These are phyloP conservation scores for Cercospora berteroae DNA, from an alignment of 2,329 filamentous ascomycete genomes.

Conservation along the genomic window DNA sequence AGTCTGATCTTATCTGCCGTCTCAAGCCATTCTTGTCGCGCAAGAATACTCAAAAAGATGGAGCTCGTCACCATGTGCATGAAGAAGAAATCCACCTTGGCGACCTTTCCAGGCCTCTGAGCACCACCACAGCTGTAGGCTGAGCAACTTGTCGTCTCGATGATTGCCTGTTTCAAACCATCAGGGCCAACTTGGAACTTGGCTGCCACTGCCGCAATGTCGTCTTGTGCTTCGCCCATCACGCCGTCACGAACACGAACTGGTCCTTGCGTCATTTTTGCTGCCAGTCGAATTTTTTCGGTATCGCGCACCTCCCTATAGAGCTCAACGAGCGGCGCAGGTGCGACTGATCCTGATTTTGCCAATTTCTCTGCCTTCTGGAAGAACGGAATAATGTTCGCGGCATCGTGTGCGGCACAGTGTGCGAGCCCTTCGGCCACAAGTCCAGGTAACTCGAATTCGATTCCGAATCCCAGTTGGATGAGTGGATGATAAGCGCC, in stretches of 20 bases:
- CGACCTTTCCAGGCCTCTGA: slow-evolving; percentile 10
- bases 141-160: slow-evolving; percentile 13
- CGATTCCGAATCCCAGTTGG: slow-evolving; percentile 77
- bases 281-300: slow-evolving; percentile 54
- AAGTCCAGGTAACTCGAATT: slow-evolving; percentile 75
- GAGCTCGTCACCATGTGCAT: slow-evolving; percentile 38
- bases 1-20: slow-evolving; percentile 32
- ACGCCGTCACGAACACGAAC: slow-evolving; percentile 6
- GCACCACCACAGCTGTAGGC: slow-evolving; percentile 19
- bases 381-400: slow-evolving; percentile 55
- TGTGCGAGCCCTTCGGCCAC: slow-evolving; percentile 76
- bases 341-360: slow-evolving; percentile 14
- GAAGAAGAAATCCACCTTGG: slow-evolving; percentile 35
- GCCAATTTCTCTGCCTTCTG: slow-evolving; percentile 50
- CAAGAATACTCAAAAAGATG: slow-evolving; percentile 37
- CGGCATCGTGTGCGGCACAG: slow-evolving; percentile 62
- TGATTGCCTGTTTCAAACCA: background rate
- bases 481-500: slow-evolving; percentile 76
- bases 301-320: slow-evolving; percentile 58
- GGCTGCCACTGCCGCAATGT: slow-evolving; percentile 12
- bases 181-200: slow-evolving; percentile 12
- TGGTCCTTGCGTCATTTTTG: slow-evolving; percentile 4
- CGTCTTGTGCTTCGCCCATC: slow-evolving; percentile 8
- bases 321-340: slow-evolving; percentile 54
- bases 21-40: slow-evolving; percentile 36